Evolutionary conservation across 768 basidiomycete species (phyloP).

Genomic region (Pholiota microspora): DNA sequence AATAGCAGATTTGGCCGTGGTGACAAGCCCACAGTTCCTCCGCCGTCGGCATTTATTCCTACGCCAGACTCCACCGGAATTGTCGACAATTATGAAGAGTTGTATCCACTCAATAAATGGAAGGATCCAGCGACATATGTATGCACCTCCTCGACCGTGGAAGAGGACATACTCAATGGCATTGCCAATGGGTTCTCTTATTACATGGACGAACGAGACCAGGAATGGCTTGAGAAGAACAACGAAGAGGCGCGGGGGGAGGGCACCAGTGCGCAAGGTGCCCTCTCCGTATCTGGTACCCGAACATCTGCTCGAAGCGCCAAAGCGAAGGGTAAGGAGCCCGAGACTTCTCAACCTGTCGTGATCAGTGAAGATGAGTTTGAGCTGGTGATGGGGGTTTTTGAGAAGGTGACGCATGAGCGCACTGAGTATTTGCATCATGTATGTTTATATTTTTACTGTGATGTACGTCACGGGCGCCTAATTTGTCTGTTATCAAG

Average conservation of each 20-base stretch:
- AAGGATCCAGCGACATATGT: slow-evolving; percentile 77
- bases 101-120: slow-evolving; percentile 73
- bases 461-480: background rate
- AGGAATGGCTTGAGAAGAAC: slow-evolving; percentile 91
- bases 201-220: slow-evolving; percentile 94
- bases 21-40: slow-evolving; percentile 31
- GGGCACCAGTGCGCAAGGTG: slow-evolving; percentile 77
- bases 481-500: slow-evolving; percentile 28
- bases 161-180: slow-evolving; percentile 62
- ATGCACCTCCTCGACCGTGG: slow-evolving; percentile 81
- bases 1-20: slow-evolving; percentile 29
- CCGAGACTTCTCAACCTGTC: slow-evolving; percentile 62
- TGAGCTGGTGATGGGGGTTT: slow-evolving; percentile 91
- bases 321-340: slow-evolving; percentile 84
- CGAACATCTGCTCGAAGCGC: slow-evolving; percentile 64
- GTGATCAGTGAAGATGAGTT: slow-evolving; percentile 88
- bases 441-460: slow-evolving; percentile 45
- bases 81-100: slow-evolving; percentile 71
- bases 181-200: slow-evolving; percentile 81
- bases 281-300: slow-evolving; percentile 50
- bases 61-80: slow-evolving; percentile 87
- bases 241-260: slow-evolving; percentile 86
- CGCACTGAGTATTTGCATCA: slow-evolving; percentile 88
- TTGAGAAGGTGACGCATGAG: slow-evolving; percentile 89
- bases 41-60: slow-evolving; percentile 77